These are phyloP conservation scores for Cantharellus cinnabarinus DNA, from an alignment of 768 basidiomycete species.

Conservation along the genomic window DNA sequence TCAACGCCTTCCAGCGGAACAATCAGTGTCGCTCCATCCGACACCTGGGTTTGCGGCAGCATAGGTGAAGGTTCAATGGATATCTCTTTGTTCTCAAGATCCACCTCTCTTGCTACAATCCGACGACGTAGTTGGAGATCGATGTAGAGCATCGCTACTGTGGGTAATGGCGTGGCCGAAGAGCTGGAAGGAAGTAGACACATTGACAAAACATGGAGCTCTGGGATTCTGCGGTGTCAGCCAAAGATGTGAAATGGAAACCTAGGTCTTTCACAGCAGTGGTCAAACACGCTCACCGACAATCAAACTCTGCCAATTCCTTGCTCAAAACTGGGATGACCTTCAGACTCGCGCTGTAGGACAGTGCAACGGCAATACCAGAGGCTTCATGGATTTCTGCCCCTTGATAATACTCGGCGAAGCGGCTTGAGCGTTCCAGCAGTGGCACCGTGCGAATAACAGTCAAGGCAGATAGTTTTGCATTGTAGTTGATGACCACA, in stretches of 20 bases:
- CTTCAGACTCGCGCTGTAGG: conserved; percentile 52
- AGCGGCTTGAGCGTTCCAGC: conserved; percentile 34
- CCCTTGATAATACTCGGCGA: conserved; percentile 52
- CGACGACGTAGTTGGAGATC: conserved; percentile 28
- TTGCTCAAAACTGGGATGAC: conserved; percentile 27
- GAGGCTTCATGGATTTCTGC: conserved; percentile 47
- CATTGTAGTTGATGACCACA: conserved; percentile 33
- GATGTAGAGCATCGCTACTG: conserved; percentile 43
- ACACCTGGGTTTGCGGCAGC: not conserved
- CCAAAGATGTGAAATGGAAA: not conserved
- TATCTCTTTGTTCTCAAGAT: conserved; percentile 12
- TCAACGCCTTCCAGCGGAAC: conserved; percentile 2
- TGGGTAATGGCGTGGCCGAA: conserved; percentile 18
- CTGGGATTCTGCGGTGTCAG: conserved; percentile 27
- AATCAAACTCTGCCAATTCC: conserved; percentile 9
- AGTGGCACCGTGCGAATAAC: conserved; percentile 22
- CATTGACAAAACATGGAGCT: conserved; percentile 47
- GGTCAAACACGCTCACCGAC: conserved; percentile 7
- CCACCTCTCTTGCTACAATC: conserved; percentile 9
- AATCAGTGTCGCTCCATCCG: conserved; percentile 3
- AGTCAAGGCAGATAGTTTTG: conserved; percentile 1
- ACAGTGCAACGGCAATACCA: conserved; percentile 36
- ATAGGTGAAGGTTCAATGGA: conserved; percentile 4
- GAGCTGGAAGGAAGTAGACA: conserved; percentile 31
- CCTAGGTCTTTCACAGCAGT: not conserved